A percentile compares a stretch with the other conserved stretches of the same genome.
Evolutionary conservation across 495 filamentous ascomycete species (phyloP).

Genomic region (Haplographium delicatum): DNA sequence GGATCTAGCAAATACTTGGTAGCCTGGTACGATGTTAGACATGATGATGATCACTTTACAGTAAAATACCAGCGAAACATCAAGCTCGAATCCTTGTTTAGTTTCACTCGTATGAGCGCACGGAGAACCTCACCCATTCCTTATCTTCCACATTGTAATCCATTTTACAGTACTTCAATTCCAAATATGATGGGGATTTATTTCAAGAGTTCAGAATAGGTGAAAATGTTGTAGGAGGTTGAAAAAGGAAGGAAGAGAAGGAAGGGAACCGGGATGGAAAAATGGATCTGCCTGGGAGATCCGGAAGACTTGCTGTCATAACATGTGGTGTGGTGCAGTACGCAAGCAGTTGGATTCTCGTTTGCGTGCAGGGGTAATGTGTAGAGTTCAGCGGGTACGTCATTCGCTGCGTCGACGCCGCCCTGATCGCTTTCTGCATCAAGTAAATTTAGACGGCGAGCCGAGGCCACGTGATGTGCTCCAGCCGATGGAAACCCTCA

Average conservation of each 20-base stretch:
- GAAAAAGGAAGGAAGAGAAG: background rate
- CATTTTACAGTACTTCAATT: constrained; percentile 27
- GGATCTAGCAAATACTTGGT: constrained; percentile 54
- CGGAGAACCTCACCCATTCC: constrained; percentile 30
- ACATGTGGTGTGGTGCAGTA: background rate
- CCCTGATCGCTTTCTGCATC: no score
- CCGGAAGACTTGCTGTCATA: background rate
- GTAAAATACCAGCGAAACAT: constrained; percentile 4
- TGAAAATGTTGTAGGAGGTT: background rate
- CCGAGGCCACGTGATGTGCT: no score
- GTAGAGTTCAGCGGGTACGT: background rate
- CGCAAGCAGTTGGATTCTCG: background rate
- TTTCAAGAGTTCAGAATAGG: background rate
- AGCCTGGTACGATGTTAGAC: constrained; percentile 32
- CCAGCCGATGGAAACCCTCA: no score
- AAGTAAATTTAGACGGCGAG: no score
- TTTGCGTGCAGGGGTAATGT: background rate
- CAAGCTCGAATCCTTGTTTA: constrained; percentile 12
- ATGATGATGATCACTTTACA: constrained; percentile 1
- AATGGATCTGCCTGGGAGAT: background rate
- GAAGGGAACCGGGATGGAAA: background rate
- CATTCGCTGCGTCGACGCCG: no score
- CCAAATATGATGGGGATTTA: background rate
- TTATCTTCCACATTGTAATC: constrained; percentile 31
- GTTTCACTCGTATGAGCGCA: background rate